phyloP scores from a whole-genome alignment of 805 yeast genomes.

The Zygoascus ofunaensis region DNA sequence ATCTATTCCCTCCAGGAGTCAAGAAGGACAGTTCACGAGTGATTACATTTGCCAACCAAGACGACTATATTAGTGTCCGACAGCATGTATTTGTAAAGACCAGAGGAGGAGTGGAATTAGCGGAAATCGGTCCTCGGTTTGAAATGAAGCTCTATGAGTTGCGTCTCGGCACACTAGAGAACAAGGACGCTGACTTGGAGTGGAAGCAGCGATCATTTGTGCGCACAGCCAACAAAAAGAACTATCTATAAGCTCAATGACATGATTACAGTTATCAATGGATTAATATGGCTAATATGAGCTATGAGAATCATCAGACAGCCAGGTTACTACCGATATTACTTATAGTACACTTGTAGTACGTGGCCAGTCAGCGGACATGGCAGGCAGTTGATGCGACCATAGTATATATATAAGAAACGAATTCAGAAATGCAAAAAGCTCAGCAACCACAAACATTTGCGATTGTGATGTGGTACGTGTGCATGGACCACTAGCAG shows the following conservation, averaged over 20 bases:
- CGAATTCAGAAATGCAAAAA: no score
- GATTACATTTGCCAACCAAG: constrained; percentile 82
- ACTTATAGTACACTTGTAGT: background rate
- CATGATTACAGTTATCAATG: background rate
- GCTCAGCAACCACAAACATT: no score
- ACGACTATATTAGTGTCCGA: constrained; percentile 87
- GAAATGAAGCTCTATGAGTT: constrained; percentile 92
- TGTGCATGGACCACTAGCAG: no score
- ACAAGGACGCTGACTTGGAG: constrained; percentile 95
- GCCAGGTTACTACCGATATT: background rate
- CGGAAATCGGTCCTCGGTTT: constrained; percentile 97
- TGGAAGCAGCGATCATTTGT: constrained; percentile 92
- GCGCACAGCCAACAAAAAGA: constrained; percentile 92
- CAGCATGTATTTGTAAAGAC: constrained; percentile 92
- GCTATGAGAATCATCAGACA: background rate
- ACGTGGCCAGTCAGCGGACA: no score
- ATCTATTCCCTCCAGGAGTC: constrained; percentile 94
- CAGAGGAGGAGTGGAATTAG: constrained; percentile 77
- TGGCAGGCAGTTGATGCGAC: no score
- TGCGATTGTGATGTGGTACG: no score
- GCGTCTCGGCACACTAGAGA: constrained; percentile 82
- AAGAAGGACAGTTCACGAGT: constrained; percentile 84
- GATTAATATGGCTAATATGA: background rate
- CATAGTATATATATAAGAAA: no score
- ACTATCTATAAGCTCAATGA: constrained; percentile 45